Evolutionary conservation across 2,329 filamentous ascomycete genomes (phyloP).

Genomic region (Aureobasidium sp.): DNA sequence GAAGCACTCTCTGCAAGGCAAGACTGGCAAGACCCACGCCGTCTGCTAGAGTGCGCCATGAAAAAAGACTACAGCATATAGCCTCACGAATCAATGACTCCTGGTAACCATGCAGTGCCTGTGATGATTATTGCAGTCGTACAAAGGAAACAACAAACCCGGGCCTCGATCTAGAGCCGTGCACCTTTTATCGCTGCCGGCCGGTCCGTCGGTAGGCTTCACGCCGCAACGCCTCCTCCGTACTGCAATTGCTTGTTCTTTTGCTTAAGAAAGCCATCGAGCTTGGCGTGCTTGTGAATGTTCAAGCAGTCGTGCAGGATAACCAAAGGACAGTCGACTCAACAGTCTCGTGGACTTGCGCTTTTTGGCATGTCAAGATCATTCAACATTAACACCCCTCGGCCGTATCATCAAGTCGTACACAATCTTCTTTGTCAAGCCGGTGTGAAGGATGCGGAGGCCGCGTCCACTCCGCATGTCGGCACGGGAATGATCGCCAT

Average conservation of each 20-base stretch:
- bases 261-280: constrained; percentile 3
- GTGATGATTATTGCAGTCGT: not conserved
- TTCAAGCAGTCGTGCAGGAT: not conserved
- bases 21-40: constrained; percentile 90
- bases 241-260: constrained; percentile 10
- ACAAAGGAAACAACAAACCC: not conserved
- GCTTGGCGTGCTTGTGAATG: constrained; percentile 12
- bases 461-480: constrained; percentile 16
- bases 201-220: not conserved
- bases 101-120: not conserved
- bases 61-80: not conserved
- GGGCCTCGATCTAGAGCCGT: not conserved
- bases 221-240: not conserved
- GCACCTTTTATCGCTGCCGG: not conserved
- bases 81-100: constrained; percentile 13
- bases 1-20: constrained; percentile 88
- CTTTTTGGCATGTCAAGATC: not conserved
- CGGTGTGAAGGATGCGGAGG: constrained; percentile 8
- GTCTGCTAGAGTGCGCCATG: constrained; percentile 68
- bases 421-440: constrained; percentile 21
- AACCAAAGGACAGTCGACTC: not conserved
- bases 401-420: not conserved
- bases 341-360: constrained; percentile 6
- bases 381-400: not conserved
- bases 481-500: constrained; percentile 1